Percentiles rank a stretch among this genome's conserved stretches.
Evolutionary conservation across 306 rosid genomes (phyloP).

Genomic region (Dalbergia cochinchinensis): DNA sequence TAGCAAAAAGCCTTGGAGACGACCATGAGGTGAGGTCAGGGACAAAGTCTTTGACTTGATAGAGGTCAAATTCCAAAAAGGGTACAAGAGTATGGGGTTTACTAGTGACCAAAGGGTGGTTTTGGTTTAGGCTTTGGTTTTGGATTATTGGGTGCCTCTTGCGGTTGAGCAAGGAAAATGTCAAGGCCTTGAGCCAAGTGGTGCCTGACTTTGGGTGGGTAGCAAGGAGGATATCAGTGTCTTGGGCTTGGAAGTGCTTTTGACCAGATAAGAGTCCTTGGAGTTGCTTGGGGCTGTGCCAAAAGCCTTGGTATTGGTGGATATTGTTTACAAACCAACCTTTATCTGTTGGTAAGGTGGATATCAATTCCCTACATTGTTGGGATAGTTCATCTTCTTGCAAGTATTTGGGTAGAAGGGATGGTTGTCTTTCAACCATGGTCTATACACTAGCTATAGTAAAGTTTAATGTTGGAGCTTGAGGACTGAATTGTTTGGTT

Average conservation of each 20-base stretch:
- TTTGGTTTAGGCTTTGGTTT: no score
- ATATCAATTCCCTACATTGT: background rate
- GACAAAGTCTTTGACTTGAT: background rate
- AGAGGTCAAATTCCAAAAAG: background rate
- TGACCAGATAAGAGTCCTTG: constrained; percentile 1
- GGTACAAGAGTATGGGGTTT: background rate
- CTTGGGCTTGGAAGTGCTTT: background rate
- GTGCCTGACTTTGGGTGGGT: background rate
- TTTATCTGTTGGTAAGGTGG: background rate
- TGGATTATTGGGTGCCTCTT: background rate
- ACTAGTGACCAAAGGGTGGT: background rate
- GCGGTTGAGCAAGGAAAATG: background rate
- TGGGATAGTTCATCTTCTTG: background rate
- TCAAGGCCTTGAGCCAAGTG: background rate
- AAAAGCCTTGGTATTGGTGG: background rate
- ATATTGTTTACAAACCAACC: background rate
- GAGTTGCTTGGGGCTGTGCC: background rate
- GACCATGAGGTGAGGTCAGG: background rate
- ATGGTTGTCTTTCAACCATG: background rate
- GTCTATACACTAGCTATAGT: background rate
- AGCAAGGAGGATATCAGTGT: background rate
- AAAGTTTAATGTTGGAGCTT: background rate
- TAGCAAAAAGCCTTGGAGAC: background rate
- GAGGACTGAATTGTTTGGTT: no score
- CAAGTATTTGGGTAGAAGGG: background rate